Base-by-base conservation (phyloP, 2,329 filamentous ascomycete species). In the Amphichorda felina region DNA sequence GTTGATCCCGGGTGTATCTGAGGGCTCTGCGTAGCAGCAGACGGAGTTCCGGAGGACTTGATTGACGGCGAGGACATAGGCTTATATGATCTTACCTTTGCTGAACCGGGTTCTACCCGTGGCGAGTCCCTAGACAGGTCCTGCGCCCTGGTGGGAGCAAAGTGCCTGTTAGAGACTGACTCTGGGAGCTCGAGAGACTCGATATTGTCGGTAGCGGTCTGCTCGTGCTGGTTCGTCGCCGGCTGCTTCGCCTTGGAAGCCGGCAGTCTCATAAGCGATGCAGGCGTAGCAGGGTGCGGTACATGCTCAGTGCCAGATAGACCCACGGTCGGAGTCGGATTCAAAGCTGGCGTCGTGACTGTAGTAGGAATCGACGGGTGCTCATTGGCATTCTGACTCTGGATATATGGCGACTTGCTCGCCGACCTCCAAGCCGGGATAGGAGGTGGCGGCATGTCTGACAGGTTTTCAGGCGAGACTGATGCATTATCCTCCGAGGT, bases 211-310 rank as follows among this genome's bases (percentile, higher is more conserved):
- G 64, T 62, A 19, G 61, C 59, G 14, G 58, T 52, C 3, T 60
- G 53, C 13, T 66, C 66, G 16, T 38, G 24, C 17, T 59, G 53
- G 44, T 54, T 45, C 40, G 53, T 53, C 41, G 59, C 57, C 11
- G 57, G 53, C 38, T 64, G 66, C 42, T 70, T 71, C 35, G 61
- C 56, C 46, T 64, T 64, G 47, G 71, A 71, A 18, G 70, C 66
- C 4, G 67, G 69, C 30, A 89, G 66, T 47, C 76, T 81, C 82
- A 95, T 94, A 39, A 94, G 60, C 6, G 87, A 94, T 8, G 88
- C 85, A 1, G 87, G 87, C 1, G 87, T 94, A 2, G 85, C 87
- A 9, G 84, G 83, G 35, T 77, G 74, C 4, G 50, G 47, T 39
- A 41, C 41, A 30, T 30, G 26, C 16, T 35, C 33, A 33, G 29